phyloP scores from a whole-genome alignment of 2,329 filamentous ascomycete species.

The Cytospora paraplurivora region DNA sequence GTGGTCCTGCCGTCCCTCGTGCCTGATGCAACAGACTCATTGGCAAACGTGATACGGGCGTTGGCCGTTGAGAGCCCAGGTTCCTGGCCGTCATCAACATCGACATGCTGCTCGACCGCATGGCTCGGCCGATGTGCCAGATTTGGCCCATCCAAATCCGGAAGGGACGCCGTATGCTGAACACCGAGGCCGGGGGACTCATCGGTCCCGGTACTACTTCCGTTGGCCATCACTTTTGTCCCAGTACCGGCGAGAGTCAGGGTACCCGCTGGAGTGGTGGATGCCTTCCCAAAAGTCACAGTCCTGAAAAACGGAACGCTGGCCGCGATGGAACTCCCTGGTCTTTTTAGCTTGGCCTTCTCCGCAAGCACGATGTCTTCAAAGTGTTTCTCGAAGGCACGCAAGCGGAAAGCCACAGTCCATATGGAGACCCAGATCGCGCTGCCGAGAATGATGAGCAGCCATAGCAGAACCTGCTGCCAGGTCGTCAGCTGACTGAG shows the following conservation, averaged over 20 bases:
- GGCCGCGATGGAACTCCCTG: conserved; percentile 30
- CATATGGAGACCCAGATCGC: conserved; percentile 67
- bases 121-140: background rate
- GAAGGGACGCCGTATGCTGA: conserved; percentile 16
- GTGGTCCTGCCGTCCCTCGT: conserved; percentile 13
- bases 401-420: conserved; percentile 62
- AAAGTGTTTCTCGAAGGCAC: conserved; percentile 65
- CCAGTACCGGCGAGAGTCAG: conserved; percentile 10
- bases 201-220: background rate
- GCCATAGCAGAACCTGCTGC: conserved; percentile 67
- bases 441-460: conserved; percentile 67
- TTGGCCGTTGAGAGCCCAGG: background rate
- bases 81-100: background rate
- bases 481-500: conserved; percentile 65
- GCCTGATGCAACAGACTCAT: background rate
- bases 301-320: conserved; percentile 8
- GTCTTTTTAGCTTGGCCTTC: conserved; percentile 31
- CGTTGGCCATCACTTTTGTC: background rate
- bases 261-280: conserved; percentile 8
- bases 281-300: conserved; percentile 18
- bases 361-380: conserved; percentile 51
- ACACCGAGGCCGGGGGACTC: background rate
- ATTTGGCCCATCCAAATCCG: conserved; percentile 3
- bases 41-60: conserved; percentile 19
- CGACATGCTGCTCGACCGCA: background rate